phyloP scores from a whole-genome alignment of 768 basidiomycete genomes.

The Hemileccinum rubropunctum region DNA sequence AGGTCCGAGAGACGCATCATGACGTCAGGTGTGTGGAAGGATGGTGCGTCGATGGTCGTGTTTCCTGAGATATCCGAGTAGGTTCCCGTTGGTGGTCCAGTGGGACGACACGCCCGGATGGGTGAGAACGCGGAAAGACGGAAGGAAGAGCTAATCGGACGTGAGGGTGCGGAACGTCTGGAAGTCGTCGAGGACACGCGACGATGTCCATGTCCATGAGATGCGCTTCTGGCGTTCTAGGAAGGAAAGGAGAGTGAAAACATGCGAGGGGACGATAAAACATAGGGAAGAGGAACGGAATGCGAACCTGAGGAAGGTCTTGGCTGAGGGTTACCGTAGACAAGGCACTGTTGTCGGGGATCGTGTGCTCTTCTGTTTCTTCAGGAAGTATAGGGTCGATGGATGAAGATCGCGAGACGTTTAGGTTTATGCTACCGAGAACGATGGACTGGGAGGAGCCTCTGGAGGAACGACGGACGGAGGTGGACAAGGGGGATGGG shows the following conservation, averaged over 20 bases:
- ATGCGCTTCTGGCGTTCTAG: slow-evolving; percentile 22
- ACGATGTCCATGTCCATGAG: slow-evolving; percentile 16
- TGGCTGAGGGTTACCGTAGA: slow-evolving; percentile 25
- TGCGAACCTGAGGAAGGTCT: slow-evolving; percentile 29
- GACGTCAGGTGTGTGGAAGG: slow-evolving; percentile 12
- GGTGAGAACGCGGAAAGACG: slow-evolving; percentile 23
- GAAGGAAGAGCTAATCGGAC: slow-evolving; percentile 16
- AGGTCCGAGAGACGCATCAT: slow-evolving; percentile 20
- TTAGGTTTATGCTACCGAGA: slow-evolving; percentile 25
- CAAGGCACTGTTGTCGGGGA: slow-evolving; percentile 3
- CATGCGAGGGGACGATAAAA: background rate
- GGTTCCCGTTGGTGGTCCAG: background rate
- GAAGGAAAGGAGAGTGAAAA: background rate
- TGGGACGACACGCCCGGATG: background rate
- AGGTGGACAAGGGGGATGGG: slow-evolving; percentile 16
- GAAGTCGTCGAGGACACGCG: slow-evolving; percentile 24
- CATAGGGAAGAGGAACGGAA: background rate
- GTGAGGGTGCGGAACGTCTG: slow-evolving; percentile 12
- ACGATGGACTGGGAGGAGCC: slow-evolving; percentile 22
- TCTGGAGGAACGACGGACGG: slow-evolving; percentile 23
- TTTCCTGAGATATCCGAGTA: slow-evolving; percentile 2
- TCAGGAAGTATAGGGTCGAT: slow-evolving; percentile 14
- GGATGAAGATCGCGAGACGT: slow-evolving; percentile 22
- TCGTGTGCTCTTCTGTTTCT: slow-evolving; percentile 8
- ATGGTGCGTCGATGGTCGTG: background rate